Conservation (phyloP, 2,329 filamentous ascomycete species). For the Elsinoe ampelina region DNA sequence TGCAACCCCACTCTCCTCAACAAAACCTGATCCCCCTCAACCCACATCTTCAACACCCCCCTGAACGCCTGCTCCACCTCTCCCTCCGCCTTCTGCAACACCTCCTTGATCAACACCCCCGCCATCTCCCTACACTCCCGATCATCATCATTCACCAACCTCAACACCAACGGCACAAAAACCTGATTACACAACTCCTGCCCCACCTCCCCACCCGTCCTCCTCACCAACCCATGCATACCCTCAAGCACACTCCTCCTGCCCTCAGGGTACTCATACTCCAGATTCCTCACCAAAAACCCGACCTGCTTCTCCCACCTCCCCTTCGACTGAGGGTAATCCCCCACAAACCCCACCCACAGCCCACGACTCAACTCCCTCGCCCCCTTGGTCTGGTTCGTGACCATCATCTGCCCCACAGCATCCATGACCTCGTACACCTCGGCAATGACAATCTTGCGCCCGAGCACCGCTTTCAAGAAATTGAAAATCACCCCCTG, state of each 20-base stretch:
- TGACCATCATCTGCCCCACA: slow-evolving; percentile 87
- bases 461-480: slow-evolving; percentile 73
- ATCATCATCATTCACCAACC: slow-evolving; percentile 81
- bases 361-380: slow-evolving; percentile 79
- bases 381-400: slow-evolving; percentile 81
- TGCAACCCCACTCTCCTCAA: slow-evolving; percentile 68
- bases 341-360: slow-evolving; percentile 88
- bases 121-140: slow-evolving; percentile 77
- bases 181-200: slow-evolving; percentile 73
- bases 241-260: slow-evolving; percentile 90
- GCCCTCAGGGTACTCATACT: slow-evolving; percentile 81
- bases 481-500: slow-evolving; percentile 95
- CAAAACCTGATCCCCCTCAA: slow-evolving; percentile 62
- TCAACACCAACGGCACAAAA: slow-evolving; percentile 78
- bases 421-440: slow-evolving; percentile 90
- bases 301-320: slow-evolving; percentile 81
- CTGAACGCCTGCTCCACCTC: slow-evolving; percentile 64
- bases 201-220: slow-evolving; percentile 70
- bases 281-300: slow-evolving; percentile 83
- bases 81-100: slow-evolving; percentile 68
- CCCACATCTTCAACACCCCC: slow-evolving; percentile 59
- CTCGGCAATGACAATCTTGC: slow-evolving; percentile 73
- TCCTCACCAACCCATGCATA: slow-evolving; percentile 74
- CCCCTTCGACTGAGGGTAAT: slow-evolving; percentile 86
- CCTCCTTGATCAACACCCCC: slow-evolving; percentile 65